Percentiles rank a stretch among this genome's conserved stretches.
Evolutionary conservation across 192 early-diverging fungal species (phyloP).

Genomic region (Umbelopsis sp.): DNA sequence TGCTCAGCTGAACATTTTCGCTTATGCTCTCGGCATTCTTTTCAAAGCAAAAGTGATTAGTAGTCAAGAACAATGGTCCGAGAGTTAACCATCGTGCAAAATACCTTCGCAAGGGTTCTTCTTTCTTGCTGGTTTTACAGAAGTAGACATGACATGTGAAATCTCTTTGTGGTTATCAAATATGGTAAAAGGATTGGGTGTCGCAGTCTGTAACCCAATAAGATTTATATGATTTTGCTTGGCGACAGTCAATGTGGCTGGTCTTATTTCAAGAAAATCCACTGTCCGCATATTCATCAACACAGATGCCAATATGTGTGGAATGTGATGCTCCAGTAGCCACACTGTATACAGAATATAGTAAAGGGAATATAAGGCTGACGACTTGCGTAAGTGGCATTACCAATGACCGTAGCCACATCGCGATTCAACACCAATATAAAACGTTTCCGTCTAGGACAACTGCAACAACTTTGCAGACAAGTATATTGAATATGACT

Average conservation of each 20-base stretch:
- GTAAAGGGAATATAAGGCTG: constrained; percentile 79
- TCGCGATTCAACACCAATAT: neutral
- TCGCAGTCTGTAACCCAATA: neutral
- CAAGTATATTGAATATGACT: constrained; percentile 92
- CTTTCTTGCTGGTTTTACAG: neutral
- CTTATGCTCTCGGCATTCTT: constrained; percentile 16
- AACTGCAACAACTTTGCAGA: constrained; percentile 83
- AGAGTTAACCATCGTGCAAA: neutral
- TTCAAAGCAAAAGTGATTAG: no score
- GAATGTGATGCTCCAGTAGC: constrained; percentile 74
- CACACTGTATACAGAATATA: constrained; percentile 81
- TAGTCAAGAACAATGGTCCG: no score
- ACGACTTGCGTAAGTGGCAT: constrained; percentile 68
- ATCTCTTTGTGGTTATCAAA: neutral
- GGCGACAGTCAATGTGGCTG: no score
- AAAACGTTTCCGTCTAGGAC: constrained; percentile 41
- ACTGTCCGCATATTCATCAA: neutral
- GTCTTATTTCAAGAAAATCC: no score
- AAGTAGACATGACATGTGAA: neutral
- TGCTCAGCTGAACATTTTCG: constrained; percentile 4
- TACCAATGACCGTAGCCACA: neutral
- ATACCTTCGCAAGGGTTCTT: constrained; percentile 19
- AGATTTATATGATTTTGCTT: no score
- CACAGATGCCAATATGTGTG: constrained; percentile 69
- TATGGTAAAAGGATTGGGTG: neutral